A percentile compares a stretch with the other conserved stretches of the same genome.
These are phyloP conservation scores for Bocquillonia castaneifolia DNA, from an alignment of 441 rosid genomes.

Conservation along the genomic window DNA sequence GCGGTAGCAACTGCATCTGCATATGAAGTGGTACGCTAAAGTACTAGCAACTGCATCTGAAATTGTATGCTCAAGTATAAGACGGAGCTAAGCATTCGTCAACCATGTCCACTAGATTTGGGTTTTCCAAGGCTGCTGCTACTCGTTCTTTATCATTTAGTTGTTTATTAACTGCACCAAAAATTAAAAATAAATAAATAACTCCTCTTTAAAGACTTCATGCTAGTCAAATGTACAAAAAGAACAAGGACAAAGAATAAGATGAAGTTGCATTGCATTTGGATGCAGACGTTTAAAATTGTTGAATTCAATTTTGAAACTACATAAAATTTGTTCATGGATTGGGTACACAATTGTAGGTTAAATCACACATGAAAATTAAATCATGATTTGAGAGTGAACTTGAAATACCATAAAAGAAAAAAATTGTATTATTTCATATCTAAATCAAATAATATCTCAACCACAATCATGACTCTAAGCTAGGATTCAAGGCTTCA, in stretches of 20 bases:
- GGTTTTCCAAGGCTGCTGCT: slow-evolving; percentile 89
- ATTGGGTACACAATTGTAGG: not conserved
- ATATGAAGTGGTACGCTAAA: slow-evolving; percentile 26
- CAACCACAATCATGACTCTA: not conserved
- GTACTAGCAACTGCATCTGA: slow-evolving; percentile 1
- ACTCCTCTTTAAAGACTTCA: not conserved
- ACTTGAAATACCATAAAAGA: no score
- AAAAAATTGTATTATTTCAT: not conserved
- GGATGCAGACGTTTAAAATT: not conserved
- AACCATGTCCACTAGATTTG: slow-evolving; percentile 80
- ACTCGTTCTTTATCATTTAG: slow-evolving; percentile 88
- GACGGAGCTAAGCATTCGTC: slow-evolving; percentile 77
- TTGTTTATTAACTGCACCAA: slow-evolving; percentile 73
- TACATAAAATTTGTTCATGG: not conserved
- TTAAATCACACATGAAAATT: not conserved
- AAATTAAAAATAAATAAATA: not conserved
- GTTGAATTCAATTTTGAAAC: not conserved
- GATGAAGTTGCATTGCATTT: not conserved
- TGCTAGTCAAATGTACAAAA: not conserved
- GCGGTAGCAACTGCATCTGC: not conserved
- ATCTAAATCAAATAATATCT: not conserved
- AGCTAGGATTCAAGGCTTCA: no score
- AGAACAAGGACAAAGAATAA: not conserved
- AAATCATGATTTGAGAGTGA: no score
- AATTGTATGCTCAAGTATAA: slow-evolving; percentile 34